Evolutionary conservation across 2,329 filamentous ascomycete genomes (phyloP), one percentile per base, ranked within the genome.

Genomic region (Phyllosticta citribraziliensis): DNA sequence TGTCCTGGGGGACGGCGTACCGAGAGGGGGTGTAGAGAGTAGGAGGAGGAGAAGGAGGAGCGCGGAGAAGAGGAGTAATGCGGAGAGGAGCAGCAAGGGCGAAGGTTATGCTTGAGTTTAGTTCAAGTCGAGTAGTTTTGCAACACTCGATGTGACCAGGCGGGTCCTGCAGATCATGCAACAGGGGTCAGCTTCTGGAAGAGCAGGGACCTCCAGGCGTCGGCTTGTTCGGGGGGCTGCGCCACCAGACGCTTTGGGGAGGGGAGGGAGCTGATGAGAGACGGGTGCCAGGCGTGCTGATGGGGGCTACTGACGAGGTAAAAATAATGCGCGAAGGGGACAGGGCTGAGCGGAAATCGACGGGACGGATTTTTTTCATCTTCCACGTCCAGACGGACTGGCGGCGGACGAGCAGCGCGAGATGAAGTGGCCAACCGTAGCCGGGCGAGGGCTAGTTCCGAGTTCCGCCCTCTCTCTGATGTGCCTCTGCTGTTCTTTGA

Each of bases 1-100:
- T 60, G 20, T 51, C 54, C 53, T 20, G 33, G 33, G 22, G 53
- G 40, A 51, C 27, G 54, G 58, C 33, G 27, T 20, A 33, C 40
- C 24, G 53, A 52, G 52, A 51, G 58, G 20, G 52, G 40, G 47
- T 55, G 53, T 33, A 52, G 33, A 47, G 58, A 60, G 52, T 30
- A 30, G 40, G 35, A 57, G 35, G 47, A 22, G 40, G 56, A 52
- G 22, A 2, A 50, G 51, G 27, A 17, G 50, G 17, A 27, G 57
- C n/a, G n/a, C n/a, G 40, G 56, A 52, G 22, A 30, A 54, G 57
- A 47, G 12, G n/a, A 22, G 11, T 2, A 40, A 14, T 40, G 33
- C 33, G 33, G 33, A 40, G 33, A 40, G 33, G 11, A 2, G 33
- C 14, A 40, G 33, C 14, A 40, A 40, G 33, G 33, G 33, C 17